Conservation (phyloP, 23 red algal genomes). For the Gracilaria vermiculophylla region DNA sequence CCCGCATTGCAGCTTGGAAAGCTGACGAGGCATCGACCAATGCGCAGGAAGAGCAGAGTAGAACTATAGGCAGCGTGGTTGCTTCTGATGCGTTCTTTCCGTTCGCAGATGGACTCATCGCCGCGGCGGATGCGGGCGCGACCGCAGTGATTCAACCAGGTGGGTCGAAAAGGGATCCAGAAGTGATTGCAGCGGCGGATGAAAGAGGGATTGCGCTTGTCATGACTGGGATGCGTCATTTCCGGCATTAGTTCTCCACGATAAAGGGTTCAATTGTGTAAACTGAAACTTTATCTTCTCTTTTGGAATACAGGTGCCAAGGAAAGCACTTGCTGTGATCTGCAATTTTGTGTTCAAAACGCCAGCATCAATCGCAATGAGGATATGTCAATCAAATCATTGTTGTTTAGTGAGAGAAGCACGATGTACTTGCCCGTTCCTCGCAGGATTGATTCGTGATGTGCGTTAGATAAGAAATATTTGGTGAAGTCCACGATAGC, state of each 20-base stretch:
- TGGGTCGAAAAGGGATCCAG: conserved; percentile 92
- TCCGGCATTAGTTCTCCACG: conserved; percentile 74
- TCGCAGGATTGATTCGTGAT: background rate
- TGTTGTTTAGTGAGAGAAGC: background rate
- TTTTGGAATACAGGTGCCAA: background rate
- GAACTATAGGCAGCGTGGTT: conserved; percentile 76
- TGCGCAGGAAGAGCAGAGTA: conserved; percentile 78
- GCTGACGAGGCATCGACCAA: conserved; percentile 74
- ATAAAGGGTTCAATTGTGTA: conserved; percentile 11
- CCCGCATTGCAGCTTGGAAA: conserved; percentile 95
- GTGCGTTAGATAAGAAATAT: background rate
- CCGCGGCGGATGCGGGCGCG: conserved; percentile 86
- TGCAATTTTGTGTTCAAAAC: background rate
- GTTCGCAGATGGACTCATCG: conserved; percentile 88
- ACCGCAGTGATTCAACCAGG: conserved; percentile 97
- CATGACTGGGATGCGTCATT: conserved; percentile 92
- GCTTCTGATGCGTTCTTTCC: conserved; percentile 99
- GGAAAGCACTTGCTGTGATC: background rate
- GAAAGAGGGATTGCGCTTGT: conserved; percentile 87
- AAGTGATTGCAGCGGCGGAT: conserved; percentile 96
- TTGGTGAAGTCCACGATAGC: background rate
- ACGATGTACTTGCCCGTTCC: background rate
- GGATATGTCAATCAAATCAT: background rate
- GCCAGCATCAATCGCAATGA: background rate
- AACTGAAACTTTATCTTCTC: background rate